phyloP scores from a whole-genome alignment of 1,139 yeast genomes.

The Kodamaea plutei region DNA sequence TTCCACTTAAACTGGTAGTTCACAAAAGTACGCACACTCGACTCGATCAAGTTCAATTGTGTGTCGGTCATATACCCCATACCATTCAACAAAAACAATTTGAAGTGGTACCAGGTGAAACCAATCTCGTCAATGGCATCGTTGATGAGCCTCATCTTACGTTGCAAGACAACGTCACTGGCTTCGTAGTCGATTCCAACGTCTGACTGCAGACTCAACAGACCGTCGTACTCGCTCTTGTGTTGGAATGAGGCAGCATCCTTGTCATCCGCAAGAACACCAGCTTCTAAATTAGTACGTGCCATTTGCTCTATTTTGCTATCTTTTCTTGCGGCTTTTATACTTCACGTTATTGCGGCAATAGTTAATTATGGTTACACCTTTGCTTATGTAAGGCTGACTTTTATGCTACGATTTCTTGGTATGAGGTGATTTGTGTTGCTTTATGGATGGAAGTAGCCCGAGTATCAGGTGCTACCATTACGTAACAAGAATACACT shows the following conservation, averaged over 20 bases:
- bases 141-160: conserved; percentile 36
- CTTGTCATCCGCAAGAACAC: no score
- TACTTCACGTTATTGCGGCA: no score
- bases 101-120: conserved; percentile 44
- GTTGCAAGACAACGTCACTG: conserved; percentile 26
- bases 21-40: conserved; percentile 32
- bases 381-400: no score
- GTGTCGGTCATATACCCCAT: conserved; percentile 65
- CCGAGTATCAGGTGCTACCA: no score
- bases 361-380: no score
- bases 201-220: neutral
- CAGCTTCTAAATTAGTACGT: no score
- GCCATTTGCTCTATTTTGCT: no score
- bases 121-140: conserved; percentile 50
- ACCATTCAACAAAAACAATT: conserved; percentile 44
- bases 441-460: no score
- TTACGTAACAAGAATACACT: no score
- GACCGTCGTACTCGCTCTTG: neutral
- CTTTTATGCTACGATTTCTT: no score
- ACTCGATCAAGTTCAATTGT: conserved; percentile 43
- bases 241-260: conserved; percentile 1
- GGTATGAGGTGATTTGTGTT: no score
- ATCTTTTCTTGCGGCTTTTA: no score
- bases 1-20: conserved; percentile 38
- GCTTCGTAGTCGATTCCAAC: conserved; percentile 15